Conservation (phyloP, 1,139 yeast genomes). For the Hanseniaspora sp. region DNA sequence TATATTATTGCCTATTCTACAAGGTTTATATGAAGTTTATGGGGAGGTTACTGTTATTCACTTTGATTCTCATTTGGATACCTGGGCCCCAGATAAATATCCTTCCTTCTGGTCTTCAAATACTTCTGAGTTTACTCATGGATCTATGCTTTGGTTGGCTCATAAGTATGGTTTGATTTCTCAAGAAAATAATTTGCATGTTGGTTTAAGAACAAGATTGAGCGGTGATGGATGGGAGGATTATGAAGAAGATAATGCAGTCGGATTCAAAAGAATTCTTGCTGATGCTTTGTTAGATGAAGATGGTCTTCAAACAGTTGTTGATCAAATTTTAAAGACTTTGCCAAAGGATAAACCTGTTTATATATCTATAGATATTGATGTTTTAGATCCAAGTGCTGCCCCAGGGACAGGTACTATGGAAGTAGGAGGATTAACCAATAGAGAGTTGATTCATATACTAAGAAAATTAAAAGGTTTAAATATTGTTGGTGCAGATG, state of each 20-base stretch:
- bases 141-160: conserved; percentile 76
- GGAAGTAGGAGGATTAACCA: conserved; percentile 71
- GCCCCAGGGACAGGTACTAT: conserved; percentile 81
- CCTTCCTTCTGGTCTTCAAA: conserved; percentile 64
- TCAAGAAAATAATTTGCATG: conserved; percentile 49
- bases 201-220: conserved; percentile 61
- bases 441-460: conserved; percentile 59
- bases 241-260: conserved; percentile 56
- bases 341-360: conserved; percentile 52
- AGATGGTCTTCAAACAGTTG: conserved; percentile 36
- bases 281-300: conserved; percentile 35
- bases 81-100: conserved; percentile 58
- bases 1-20: conserved; percentile 54
- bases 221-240: conserved; percentile 39
- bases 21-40: conserved; percentile 48
- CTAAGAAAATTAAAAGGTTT: conserved; percentile 48
- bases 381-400: conserved; percentile 69
- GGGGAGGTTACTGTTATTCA: conserved; percentile 65
- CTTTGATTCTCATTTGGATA: conserved; percentile 70
- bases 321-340: conserved; percentile 43
- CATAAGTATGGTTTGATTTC: conserved; percentile 51
- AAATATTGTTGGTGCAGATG: conserved; percentile 64
- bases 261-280: conserved; percentile 51
- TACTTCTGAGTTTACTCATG: conserved; percentile 58
- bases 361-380: conserved; percentile 66